Evolutionary conservation across 495 filamentous ascomycete species (phyloP), one percentile per base, ranked within the genome.

Genomic region (Penicillium malachiteum): DNA sequence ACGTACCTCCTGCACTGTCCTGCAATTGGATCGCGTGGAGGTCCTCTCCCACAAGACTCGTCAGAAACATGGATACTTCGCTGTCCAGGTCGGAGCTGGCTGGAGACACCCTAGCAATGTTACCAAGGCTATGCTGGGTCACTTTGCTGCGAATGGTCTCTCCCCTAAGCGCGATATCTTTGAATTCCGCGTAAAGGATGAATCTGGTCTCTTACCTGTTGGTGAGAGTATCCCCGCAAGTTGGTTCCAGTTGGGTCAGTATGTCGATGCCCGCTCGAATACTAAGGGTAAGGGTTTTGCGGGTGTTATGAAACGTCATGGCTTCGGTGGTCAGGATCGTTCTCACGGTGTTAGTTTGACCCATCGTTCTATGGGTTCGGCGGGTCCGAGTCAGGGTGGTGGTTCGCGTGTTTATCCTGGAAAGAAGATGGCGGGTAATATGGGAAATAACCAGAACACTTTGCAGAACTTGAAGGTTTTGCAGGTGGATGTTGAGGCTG

Each of bases 351-450:
- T 91, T 62, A 96, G 92, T 63, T 82, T 89, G 73, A 90, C 87
- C 46, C 94, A 98, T 78, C 82, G 94, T 64, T 85, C 88, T 3
- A 87, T 96, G 78, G 94, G 94, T 78, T 92, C 89, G 5, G 77
- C 83, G 11, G 94, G 94, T 59, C 89, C 86, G 37, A 86, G 86
- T 63, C 94, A 98, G 71, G 94, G 94, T 59, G 85, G 89, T 69
- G 94, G 94, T 70, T 94, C 90, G 41, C 80, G 94, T 62, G 94
- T 98, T 40, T 82, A 87, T 55, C 94, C 94, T 0, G 94, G 94
- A 48, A 98, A 98, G 85, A 90, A 89, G 72, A 98, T 98, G 94
- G 84, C 94, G 17, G 94, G 94, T 53, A 82, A 90, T 42, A 97
- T 98, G 94, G 94, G 94, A 21, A 86, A 86, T 53, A 78, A 92